Percentiles rank a stretch among this genome's conserved stretches.
phyloP scores from a whole-genome alignment of 345 rosid species.

The Nephelium lappaceum region DNA sequence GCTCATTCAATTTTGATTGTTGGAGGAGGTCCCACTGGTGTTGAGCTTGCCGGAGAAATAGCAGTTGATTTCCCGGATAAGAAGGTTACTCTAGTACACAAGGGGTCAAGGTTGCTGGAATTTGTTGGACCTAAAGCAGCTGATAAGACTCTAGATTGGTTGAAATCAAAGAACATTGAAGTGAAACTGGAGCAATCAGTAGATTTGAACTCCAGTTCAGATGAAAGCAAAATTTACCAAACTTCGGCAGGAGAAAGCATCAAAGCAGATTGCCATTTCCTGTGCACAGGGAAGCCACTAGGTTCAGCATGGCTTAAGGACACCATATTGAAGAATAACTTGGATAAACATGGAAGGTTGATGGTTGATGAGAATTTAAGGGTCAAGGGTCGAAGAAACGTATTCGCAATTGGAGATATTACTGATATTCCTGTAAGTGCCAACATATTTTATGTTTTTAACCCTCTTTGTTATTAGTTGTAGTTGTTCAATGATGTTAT shows the following conservation, averaged over 20 bases:
- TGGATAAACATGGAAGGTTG: conserved; percentile 69
- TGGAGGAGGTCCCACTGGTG: conserved; percentile 97
- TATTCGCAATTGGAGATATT: conserved; percentile 80
- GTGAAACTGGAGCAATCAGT: conserved; percentile 69
- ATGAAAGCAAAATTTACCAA: conserved; percentile 43
- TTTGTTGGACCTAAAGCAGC: conserved; percentile 75
- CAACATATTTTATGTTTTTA: not conserved
- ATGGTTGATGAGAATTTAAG: conserved; percentile 73
- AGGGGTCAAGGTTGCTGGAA: conserved; percentile 79
- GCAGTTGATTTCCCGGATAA: conserved; percentile 79
- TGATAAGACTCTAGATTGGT: conserved; percentile 68
- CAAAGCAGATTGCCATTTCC: conserved; percentile 75
- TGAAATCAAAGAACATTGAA: conserved; percentile 66
- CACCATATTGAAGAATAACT: conserved; percentile 48
- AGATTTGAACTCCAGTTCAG: conserved; percentile 52
- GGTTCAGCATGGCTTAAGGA: conserved; percentile 71
- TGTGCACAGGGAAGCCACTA: conserved; percentile 65
- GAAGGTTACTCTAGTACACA: conserved; percentile 76
- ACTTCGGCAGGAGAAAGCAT: conserved; percentile 68
- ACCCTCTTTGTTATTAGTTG: not conserved
- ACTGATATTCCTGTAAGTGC: conserved; percentile 66
- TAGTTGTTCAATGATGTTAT: not conserved
- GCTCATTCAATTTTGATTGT: conserved; percentile 72
- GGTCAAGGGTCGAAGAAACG: conserved; percentile 50
- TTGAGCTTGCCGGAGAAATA: conserved; percentile 91